A percentile compares a stretch with the other conserved stretches of the same genome.
These are phyloP conservation scores for Monilinia vaccinii-corymbosi DNA, from an alignment of 2,329 filamentous ascomycete species.

Conservation along the genomic window DNA sequence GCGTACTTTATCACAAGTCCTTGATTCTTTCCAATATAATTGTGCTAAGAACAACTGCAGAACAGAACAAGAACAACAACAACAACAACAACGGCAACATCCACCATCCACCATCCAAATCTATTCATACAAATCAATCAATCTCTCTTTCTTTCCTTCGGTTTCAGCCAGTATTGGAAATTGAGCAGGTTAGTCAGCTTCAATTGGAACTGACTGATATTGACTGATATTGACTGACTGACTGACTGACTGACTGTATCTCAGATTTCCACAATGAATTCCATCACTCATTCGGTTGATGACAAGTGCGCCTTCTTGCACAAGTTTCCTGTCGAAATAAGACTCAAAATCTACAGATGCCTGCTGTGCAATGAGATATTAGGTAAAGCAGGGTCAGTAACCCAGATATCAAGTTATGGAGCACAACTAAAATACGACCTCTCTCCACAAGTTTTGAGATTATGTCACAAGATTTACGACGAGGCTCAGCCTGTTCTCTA, in stretches of 20 bases:
- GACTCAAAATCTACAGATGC: conserved; percentile 40
- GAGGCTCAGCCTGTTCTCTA: conserved; percentile 34
- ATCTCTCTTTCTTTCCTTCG: too few species aligned
- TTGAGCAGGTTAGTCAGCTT: not conserved
- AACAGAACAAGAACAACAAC: not conserved
- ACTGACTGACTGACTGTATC: not conserved
- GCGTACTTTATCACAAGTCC: too few species aligned
- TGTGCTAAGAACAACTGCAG: not conserved
- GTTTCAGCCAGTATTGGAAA: not conserved
- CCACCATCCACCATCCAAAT: not conserved
- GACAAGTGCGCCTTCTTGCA: not conserved
- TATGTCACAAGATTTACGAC: not conserved
- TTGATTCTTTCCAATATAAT: not conserved
- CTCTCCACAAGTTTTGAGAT: conserved; percentile 13
- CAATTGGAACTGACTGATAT: too few species aligned
- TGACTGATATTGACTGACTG: not conserved
- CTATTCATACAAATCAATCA: not conserved
- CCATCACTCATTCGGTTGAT: not conserved
- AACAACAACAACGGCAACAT: too few species aligned
- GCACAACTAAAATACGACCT: not conserved
- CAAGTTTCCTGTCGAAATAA: conserved; percentile 37
- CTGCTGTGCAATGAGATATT: conserved; percentile 10
- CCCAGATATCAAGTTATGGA: not conserved
- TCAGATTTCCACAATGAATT: not conserved
- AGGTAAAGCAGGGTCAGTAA: not conserved